These are phyloP conservation scores for Wickerhamiella sergipiensis DNA, from an alignment of 805 yeast genomes.

Conservation along the genomic window DNA sequence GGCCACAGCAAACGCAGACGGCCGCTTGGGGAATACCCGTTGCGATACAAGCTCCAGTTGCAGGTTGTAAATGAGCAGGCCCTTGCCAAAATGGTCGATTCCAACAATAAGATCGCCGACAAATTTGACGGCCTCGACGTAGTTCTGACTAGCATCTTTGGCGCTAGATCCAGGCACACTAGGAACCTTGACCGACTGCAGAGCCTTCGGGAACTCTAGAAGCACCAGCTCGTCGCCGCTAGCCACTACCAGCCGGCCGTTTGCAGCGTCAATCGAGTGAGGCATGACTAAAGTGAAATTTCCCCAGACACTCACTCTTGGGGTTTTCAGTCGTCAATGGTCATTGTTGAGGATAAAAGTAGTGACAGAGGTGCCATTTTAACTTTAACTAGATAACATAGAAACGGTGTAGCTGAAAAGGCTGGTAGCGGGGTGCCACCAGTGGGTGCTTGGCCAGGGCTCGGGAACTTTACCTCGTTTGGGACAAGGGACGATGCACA, in stretches of 20 bases:
- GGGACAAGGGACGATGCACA: background rate
- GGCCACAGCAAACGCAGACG: constrained; percentile 36
- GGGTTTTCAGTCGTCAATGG: no score
- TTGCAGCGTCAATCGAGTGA: constrained; percentile 6
- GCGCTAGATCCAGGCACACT: background rate
- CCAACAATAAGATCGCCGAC: constrained; percentile 45
- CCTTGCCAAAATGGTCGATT: constrained; percentile 74
- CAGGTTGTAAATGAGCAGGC: constrained; percentile 39
- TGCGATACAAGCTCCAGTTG: constrained; percentile 44
- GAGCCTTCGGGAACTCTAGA: background rate
- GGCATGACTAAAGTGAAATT: constrained; percentile 3
- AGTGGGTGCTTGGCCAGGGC: no score
- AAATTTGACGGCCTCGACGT: constrained; percentile 48
- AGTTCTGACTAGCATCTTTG: constrained; percentile 15
- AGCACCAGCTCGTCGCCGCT: background rate
- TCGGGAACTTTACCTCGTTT: background rate
- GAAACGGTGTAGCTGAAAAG: no score
- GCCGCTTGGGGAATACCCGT: constrained; percentile 79
- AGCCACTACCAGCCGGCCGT: constrained; percentile 1
- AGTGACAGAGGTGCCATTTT: no score
- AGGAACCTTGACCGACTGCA: background rate
- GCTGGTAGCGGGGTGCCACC: no score
- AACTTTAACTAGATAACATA: no score
- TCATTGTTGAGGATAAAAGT: no score
- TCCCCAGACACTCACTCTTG: background rate